Percentiles rank a stretch among this genome's conserved stretches.
These are phyloP conservation scores for Fusarium denticulatum DNA, from an alignment of 2,329 filamentous ascomycete genomes.

Conservation along the genomic window DNA sequence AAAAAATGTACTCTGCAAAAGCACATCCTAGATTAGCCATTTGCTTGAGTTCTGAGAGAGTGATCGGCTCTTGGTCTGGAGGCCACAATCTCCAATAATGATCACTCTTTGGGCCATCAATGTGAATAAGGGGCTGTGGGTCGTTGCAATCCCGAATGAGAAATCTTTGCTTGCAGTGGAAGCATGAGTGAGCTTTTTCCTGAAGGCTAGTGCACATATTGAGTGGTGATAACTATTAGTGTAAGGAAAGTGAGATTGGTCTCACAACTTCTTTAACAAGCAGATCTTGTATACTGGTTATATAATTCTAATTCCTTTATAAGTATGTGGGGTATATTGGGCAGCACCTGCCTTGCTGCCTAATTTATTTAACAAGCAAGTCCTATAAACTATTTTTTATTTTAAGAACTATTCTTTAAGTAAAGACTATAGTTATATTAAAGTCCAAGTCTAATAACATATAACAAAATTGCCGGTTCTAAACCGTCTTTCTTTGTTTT, in stretches of 20 bases:
- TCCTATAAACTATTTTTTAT: no score
- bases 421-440: no score
- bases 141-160: not conserved
- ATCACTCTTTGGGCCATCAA: not conserved
- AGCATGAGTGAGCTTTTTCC: not conserved
- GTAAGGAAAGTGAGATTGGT: not conserved
- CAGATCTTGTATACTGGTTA: not conserved
- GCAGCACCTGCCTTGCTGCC: not conserved
- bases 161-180: not conserved
- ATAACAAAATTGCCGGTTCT: slow-evolving; percentile 1
- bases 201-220: not conserved
- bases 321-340: not conserved
- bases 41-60: not conserved
- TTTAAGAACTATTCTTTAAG: no score
- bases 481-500: slow-evolving; percentile 13
- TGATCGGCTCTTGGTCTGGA: not conserved
- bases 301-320: not conserved
- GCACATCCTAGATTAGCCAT: not conserved
- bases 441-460: no score
- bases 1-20: not conserved
- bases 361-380: not conserved
- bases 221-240: not conserved
- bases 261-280: not conserved
- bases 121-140: not conserved
- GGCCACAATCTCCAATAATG: not conserved